phyloP scores from a whole-genome alignment of 805 yeast species.

The Saccharomycopsis capsularis region DNA sequence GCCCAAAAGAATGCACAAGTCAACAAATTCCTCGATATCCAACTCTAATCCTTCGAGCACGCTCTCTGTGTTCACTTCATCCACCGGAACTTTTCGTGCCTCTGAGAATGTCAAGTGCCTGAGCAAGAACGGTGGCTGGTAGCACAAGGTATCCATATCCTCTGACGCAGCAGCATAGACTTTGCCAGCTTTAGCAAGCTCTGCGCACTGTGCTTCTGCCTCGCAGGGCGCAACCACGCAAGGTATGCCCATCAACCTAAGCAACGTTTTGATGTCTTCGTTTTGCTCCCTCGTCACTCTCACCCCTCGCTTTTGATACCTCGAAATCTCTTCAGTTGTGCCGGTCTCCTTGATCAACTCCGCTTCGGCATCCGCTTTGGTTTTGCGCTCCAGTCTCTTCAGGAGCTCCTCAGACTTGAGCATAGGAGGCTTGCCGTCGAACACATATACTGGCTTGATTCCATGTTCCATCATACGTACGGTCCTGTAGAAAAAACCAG shows the following conservation, averaged over 20 bases:
- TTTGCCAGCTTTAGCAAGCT: slow-evolving; percentile 77
- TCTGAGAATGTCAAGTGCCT: slow-evolving; percentile 92
- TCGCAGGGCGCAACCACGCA: slow-evolving; percentile 91
- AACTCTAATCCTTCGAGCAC: slow-evolving; percentile 73
- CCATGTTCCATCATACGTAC: slow-evolving; percentile 83
- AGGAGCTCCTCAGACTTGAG: slow-evolving; percentile 89
- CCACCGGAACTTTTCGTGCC: slow-evolving; percentile 85
- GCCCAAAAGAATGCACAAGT: slow-evolving; percentile 85
- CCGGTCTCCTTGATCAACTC: slow-evolving; percentile 66
- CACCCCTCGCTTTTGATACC: slow-evolving; percentile 81
- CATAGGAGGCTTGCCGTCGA: slow-evolving; percentile 96
- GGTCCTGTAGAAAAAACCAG: slow-evolving; percentile 95
- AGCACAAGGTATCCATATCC: slow-evolving; percentile 97
- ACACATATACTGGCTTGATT: slow-evolving; percentile 93
- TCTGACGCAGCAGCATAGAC: slow-evolving; percentile 97
- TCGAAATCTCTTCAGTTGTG: slow-evolving; percentile 65
- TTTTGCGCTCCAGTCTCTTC: slow-evolving; percentile 73
- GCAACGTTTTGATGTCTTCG: slow-evolving; percentile 80
- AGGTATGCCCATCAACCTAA: slow-evolving; percentile 91
- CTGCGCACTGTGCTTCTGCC: slow-evolving; percentile 98
- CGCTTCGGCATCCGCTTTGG: slow-evolving; percentile 71
- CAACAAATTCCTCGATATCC: slow-evolving; percentile 69
- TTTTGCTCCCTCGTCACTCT: slow-evolving; percentile 85
- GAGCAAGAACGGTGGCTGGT: slow-evolving; percentile 73
- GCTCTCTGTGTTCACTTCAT: slow-evolving; percentile 62